Percentiles rank a stretch among this genome's conserved stretches.
phyloP scores from a whole-genome alignment of 225 moss, liverwort and hornwort genomes.

The Pseudisothecium myosuroides region DNA sequence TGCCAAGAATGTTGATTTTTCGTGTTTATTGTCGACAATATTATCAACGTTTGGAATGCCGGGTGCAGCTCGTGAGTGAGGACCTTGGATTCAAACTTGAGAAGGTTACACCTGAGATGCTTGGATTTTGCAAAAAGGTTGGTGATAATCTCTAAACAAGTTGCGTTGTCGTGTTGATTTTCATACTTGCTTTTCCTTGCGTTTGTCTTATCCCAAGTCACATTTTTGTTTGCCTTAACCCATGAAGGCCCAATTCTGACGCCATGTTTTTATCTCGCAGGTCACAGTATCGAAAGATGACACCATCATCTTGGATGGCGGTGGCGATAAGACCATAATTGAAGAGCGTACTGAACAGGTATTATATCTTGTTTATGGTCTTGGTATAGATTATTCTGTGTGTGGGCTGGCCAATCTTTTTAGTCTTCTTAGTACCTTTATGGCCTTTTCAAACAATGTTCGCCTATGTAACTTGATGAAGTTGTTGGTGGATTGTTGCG shows the following conservation, averaged over 20 bases:
- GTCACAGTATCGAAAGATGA: slow-evolving; percentile 85
- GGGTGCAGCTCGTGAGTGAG: slow-evolving; percentile 76
- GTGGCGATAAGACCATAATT: slow-evolving; percentile 65
- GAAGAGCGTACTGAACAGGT: slow-evolving; percentile 87
- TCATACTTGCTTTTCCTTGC: background rate
- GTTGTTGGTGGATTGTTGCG: background rate
- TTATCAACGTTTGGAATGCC: too few relatives aligned
- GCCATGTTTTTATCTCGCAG: background rate
- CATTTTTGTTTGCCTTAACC: background rate
- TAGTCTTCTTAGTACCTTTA: background rate
- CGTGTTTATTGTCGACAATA: background rate
- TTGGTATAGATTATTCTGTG: background rate
- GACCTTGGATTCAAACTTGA: slow-evolving; percentile 89
- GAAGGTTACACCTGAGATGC: slow-evolving; percentile 69
- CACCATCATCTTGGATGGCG: slow-evolving; percentile 82
- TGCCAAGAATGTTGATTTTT: background rate
- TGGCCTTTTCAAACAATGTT: too few relatives aligned
- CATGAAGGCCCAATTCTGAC: too few relatives aligned
- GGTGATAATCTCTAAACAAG: background rate
- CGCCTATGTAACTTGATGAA: background rate
- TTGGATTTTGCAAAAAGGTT: slow-evolving; percentile 79
- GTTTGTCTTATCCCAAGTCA: background rate
- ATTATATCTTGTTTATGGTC: background rate
- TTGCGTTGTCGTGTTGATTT: background rate
- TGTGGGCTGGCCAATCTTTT: background rate